Evolutionary conservation across 177 flowering plant genomes (phyloP).

Genomic region (Telopea speciosissima): DNA sequence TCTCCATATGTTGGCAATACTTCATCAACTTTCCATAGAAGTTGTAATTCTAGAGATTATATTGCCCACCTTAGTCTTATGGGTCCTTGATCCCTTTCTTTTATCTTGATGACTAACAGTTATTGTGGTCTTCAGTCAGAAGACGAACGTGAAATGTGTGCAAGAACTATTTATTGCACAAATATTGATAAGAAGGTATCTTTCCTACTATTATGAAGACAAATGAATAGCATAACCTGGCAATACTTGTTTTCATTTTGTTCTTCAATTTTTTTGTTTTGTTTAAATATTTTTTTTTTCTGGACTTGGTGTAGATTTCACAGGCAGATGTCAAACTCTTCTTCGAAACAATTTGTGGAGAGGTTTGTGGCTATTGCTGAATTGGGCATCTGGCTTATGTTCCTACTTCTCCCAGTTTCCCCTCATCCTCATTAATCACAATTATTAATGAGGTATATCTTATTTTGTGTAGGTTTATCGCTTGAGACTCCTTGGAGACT

Average conservation of each 20-base stretch:
- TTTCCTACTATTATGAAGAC: slow-evolving; percentile 2
- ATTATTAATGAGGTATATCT: slow-evolving; percentile 3
- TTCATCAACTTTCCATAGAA: background rate
- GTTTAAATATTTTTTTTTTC: too few relatives aligned
- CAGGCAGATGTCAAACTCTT: slow-evolving; percentile 76
- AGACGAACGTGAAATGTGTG: slow-evolving; percentile 96
- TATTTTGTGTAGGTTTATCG: slow-evolving; percentile 55
- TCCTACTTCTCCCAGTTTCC: background rate
- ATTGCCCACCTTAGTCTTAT: slow-evolving; percentile 1
- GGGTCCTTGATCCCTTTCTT: background rate
- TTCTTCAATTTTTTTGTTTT: background rate
- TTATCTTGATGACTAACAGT: slow-evolving; percentile 3
- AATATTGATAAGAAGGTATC: slow-evolving; percentile 94
- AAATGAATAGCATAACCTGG: background rate
- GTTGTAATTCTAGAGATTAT: background rate
- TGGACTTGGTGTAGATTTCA: slow-evolving; percentile 41
- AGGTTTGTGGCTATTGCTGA: slow-evolving; percentile 43
- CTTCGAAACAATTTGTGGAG: slow-evolving; percentile 79
- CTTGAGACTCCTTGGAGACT: slow-evolving; percentile 75
- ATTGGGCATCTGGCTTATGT: background rate
- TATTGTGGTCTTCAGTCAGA: slow-evolving; percentile 44
- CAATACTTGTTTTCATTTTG: background rate
- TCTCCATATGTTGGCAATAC: background rate
- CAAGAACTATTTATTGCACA: slow-evolving; percentile 93
- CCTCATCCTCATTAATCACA: background rate